Percentiles rank a stretch among this genome's conserved stretches.
These are phyloP conservation scores for Epichloe sibirici DNA, from an alignment of 2,329 filamentous ascomycete genomes.

Conservation along the genomic window DNA sequence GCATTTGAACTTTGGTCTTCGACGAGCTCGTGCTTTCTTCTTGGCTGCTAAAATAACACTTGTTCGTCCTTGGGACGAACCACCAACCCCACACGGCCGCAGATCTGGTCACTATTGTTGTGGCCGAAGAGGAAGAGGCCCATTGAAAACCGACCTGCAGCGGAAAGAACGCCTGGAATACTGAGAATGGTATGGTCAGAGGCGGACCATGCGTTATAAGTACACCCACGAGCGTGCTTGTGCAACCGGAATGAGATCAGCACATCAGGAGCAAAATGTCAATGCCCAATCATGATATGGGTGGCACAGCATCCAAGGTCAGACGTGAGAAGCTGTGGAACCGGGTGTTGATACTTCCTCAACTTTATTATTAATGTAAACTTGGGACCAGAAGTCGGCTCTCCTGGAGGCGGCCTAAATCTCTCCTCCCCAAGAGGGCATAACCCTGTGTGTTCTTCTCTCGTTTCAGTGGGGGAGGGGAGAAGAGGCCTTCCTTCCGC, in stretches of 20 bases:
- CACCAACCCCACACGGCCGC: constrained; percentile 29
- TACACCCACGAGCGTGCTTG: not conserved
- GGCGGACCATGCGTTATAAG: constrained; percentile 4
- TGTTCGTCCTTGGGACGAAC: constrained; percentile 26
- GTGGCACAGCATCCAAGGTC: constrained; percentile 1
- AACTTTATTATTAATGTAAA: not conserved
- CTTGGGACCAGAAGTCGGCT: not conserved
- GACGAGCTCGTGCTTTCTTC: constrained; percentile 16
- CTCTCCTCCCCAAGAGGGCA: not conserved
- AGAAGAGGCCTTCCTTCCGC: not conserved
- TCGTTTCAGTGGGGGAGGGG: not conserved
- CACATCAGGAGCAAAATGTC: not conserved
- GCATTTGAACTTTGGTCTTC: constrained; percentile 8
- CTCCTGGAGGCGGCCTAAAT: not conserved
- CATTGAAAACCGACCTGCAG: not conserved
- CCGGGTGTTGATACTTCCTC: not conserved
- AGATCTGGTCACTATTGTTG: constrained; percentile 23
- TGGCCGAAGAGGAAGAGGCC: constrained; percentile 2
- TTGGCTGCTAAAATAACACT: constrained; percentile 26
- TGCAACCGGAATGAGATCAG: not conserved
- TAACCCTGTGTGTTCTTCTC: not conserved
- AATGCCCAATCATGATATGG: constrained; percentile 10
- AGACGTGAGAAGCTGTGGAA: constrained; percentile 1
- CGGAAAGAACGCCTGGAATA: constrained; percentile 2
- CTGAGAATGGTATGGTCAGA: constrained; percentile 4